These are phyloP conservation scores for Amaranthus cruentus DNA, from an alignment of 148 eudicot species.

Conservation along the genomic window DNA sequence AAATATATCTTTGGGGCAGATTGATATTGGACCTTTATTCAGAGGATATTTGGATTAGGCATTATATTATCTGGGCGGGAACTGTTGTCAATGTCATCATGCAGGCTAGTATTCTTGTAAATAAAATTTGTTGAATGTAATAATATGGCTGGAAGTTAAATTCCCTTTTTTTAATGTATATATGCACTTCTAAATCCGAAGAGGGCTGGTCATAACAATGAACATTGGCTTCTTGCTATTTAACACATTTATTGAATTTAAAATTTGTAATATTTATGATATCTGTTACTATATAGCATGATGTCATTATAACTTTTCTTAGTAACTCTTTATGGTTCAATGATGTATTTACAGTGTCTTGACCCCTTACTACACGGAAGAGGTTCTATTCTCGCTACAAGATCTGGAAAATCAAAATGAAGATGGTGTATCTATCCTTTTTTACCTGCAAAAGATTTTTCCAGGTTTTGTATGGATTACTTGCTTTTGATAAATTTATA, in stretches of 20 bases:
- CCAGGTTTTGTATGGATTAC: constrained; percentile 57
- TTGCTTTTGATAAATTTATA: constrained; percentile 1
- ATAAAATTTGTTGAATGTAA: no score
- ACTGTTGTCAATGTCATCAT: no score
- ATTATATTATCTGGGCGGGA: no score
- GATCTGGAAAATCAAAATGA: constrained; percentile 75
- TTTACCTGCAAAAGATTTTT: constrained; percentile 91
- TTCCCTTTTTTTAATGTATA: not conserved
- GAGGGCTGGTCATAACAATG: not conserved
- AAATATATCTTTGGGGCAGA: no score
- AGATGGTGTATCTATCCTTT: constrained; percentile 95
- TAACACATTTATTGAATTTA: not conserved
- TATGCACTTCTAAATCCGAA: not conserved
- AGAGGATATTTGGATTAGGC: no score
- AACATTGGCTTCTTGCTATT: not conserved
- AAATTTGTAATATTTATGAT: not conserved
- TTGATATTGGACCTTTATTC: no score
- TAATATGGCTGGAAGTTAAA: no score
- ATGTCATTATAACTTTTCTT: not conserved
- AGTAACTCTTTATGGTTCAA: not conserved
- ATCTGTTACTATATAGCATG: not conserved
- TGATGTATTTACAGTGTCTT: constrained; percentile 54
- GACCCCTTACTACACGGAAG: constrained; percentile 93
- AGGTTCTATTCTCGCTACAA: constrained; percentile 77
- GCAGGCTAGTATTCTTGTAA: no score